Conservation (phyloP, 2,329 filamentous ascomycete species). For the Hypoxylon sp. region DNA sequence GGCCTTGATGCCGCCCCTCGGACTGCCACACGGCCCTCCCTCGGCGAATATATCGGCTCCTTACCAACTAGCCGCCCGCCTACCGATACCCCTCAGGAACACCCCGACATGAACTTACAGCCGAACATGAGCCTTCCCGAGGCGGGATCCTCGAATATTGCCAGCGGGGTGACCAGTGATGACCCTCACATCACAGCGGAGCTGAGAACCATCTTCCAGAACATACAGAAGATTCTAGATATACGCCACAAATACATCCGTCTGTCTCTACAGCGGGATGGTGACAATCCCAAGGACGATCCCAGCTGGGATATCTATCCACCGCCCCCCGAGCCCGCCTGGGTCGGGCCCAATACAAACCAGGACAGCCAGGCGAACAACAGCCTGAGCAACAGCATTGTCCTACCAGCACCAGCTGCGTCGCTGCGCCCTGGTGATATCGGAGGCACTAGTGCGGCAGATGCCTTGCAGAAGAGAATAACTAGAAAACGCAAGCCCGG, state of each 20-base stretch:
- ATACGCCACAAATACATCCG: conserved; percentile 87
- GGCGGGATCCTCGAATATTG: conserved; percentile 67
- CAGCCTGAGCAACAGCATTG: conserved; percentile 58
- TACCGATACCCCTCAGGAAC: conserved; percentile 24
- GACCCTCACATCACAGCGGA: conserved; percentile 86
- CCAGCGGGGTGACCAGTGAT: conserved; percentile 72
- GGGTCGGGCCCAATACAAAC: conserved; percentile 66
- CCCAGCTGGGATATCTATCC: conserved; percentile 89
- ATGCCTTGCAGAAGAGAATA: conserved; percentile 52
- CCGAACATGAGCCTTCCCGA: conserved; percentile 57
- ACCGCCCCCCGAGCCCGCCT: conserved; percentile 87
- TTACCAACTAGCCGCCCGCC: conserved; percentile 24
- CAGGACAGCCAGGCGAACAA: conserved; percentile 50
- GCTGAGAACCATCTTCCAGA: conserved; percentile 84
- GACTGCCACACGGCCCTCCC: conserved; percentile 45
- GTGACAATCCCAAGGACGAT: conserved; percentile 88
- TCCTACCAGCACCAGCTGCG: conserved; percentile 47
- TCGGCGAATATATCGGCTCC: conserved; percentile 35
- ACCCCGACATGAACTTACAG: conserved; percentile 27
- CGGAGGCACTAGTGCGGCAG: conserved; percentile 44
- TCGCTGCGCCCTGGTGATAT: conserved; percentile 38
- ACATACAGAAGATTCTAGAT: conserved; percentile 89
- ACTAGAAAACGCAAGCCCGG: conserved; percentile 81
- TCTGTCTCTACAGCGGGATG: conserved; percentile 80
- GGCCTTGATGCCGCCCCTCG: conserved; percentile 40